Evolutionary conservation across 306 rosid genomes (phyloP).

Genomic region (Gynostemma pentaphyllum): DNA sequence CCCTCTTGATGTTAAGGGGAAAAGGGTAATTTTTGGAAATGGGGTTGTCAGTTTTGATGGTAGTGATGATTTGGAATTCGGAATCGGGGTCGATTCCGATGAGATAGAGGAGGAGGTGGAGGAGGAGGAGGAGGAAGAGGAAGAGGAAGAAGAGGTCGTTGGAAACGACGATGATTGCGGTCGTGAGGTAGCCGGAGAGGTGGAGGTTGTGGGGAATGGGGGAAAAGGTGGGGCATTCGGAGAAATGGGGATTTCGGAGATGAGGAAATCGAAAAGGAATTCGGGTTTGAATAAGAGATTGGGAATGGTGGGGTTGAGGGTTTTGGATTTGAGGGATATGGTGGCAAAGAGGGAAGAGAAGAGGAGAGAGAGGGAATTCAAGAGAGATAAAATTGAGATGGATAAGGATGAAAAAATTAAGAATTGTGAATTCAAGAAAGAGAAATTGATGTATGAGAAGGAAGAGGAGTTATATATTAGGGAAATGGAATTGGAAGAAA

Average conservation of each 20-base stretch:
- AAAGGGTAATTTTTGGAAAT: slow-evolving; percentile 15
- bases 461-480: slow-evolving; percentile 39
- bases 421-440: slow-evolving; percentile 32
- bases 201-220: slow-evolving; percentile 19
- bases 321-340: slow-evolving; percentile 45
- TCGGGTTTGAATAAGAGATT: slow-evolving; percentile 24
- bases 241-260: slow-evolving; percentile 13
- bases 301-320: slow-evolving; percentile 29
- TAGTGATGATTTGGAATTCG: slow-evolving; percentile 42
- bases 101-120: slow-evolving; percentile 26
- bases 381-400: slow-evolving; percentile 36
- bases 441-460: slow-evolving; percentile 29
- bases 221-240: slow-evolving; percentile 17
- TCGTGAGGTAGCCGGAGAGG: slow-evolving; percentile 1
- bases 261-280: slow-evolving; percentile 28
- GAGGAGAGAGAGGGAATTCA: slow-evolving; percentile 57
- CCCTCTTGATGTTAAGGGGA: slow-evolving; percentile 38
- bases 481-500: slow-evolving; percentile 49
- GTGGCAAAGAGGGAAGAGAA: slow-evolving; percentile 64
- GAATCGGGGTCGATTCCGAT: slow-evolving; percentile 32
- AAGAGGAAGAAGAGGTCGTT: slow-evolving; percentile 11
- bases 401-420: slow-evolving; percentile 35
- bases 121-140: slow-evolving; percentile 21
- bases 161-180: background rate
- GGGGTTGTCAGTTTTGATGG: slow-evolving; percentile 18